Percentiles rank a stretch among this genome's conserved stretches.
Conservation (phyloP, 208 protist species). For the Leishmania martiniquensis region DNA sequence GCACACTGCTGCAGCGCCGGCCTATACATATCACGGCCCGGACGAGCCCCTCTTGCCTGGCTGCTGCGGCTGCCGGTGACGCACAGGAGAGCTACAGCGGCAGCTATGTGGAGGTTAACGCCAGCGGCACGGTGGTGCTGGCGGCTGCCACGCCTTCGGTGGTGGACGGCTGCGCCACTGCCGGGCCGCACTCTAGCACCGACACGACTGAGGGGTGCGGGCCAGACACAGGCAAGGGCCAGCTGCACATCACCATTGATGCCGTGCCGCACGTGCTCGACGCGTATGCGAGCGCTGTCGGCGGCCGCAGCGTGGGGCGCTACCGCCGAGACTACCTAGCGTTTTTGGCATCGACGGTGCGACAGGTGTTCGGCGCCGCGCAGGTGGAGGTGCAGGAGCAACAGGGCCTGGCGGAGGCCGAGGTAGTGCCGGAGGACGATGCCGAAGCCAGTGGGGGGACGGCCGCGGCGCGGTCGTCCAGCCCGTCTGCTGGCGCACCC, state of each 20-base stretch:
- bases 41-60: constrained; percentile 19
- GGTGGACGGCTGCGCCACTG: constrained; percentile 46
- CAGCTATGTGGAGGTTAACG: constrained; percentile 61
- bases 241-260: constrained; percentile 75
- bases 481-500: neutral
- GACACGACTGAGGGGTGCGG: constrained; percentile 14
- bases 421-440: constrained; percentile 32
- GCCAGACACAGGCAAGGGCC: constrained; percentile 25
- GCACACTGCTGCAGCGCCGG: constrained; percentile 79
- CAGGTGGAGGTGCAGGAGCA: constrained; percentile 57
- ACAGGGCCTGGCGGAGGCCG: constrained; percentile 67
- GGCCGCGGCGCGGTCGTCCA: constrained; percentile 15
- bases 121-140: constrained; percentile 65
- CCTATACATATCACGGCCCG: constrained; percentile 39
- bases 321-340: constrained; percentile 73
- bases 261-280: constrained; percentile 68
- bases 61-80: constrained; percentile 1
- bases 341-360: constrained; percentile 55
- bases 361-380: constrained; percentile 69
- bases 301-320: constrained; percentile 38
- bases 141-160: constrained; percentile 64
- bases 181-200: neutral
- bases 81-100: constrained; percentile 45
- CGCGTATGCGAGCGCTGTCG: constrained; percentile 57
- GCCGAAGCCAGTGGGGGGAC: neutral